Evolutionary conservation across 78 protist genomes (phyloP).

Genomic region (Speleostelium caveatum): DNA sequence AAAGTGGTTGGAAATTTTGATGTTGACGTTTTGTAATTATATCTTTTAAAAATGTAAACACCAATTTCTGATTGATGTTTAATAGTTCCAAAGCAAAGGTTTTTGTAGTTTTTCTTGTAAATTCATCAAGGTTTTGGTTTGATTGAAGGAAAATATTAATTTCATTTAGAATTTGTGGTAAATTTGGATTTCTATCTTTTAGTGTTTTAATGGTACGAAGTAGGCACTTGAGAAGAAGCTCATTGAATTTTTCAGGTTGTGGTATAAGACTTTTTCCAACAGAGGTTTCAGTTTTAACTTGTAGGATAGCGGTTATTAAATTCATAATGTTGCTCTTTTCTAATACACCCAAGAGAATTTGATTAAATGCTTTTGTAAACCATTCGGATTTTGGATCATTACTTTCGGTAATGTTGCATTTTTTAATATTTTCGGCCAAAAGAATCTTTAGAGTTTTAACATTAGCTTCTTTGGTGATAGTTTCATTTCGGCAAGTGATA

Average conservation of each 20-base stretch:
- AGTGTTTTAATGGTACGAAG: conserved; percentile 54
- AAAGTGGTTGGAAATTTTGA: conserved; percentile 1
- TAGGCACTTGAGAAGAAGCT: conserved; percentile 41
- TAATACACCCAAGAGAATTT: conserved; percentile 37
- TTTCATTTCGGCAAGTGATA: conserved; percentile 18
- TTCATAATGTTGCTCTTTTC: conserved; percentile 38
- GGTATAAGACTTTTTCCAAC: not conserved
- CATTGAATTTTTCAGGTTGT: conserved; percentile 33
- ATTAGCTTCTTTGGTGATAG: conserved; percentile 21
- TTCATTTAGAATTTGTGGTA: not conserved
- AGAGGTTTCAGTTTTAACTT: conserved; percentile 12
- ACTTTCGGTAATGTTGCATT: not conserved
- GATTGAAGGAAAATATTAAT: conserved; percentile 14
- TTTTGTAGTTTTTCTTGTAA: conserved; percentile 29
- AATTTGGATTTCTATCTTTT: conserved; percentile 22
- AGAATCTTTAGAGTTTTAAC: conserved; percentile 34
- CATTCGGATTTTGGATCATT: conserved; percentile 46
- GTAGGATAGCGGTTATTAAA: conserved; percentile 1
- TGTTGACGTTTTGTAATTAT: conserved; percentile 9
- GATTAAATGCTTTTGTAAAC: conserved; percentile 72
- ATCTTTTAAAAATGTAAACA: conserved; percentile 5
- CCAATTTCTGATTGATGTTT: not conserved
- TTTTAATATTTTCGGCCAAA: conserved; percentile 25
- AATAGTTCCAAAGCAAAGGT: conserved; percentile 46
- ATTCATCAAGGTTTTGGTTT: conserved; percentile 15